phyloP scores from a whole-genome alignment of 176 grass and related monocot species.

The Oryza coarctata region DNA sequence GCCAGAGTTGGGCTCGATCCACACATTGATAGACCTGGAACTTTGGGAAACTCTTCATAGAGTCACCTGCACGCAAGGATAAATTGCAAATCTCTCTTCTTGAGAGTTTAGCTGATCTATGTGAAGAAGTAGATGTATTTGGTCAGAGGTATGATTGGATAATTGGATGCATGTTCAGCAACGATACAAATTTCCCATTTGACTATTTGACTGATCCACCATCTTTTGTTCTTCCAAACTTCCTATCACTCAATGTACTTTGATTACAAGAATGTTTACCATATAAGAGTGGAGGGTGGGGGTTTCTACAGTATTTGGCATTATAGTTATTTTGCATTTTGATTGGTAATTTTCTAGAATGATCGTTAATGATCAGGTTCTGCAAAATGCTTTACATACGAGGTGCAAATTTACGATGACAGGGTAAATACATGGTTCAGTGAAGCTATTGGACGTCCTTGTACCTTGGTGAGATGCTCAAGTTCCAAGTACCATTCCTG shows the following conservation, averaged over 20 bases:
- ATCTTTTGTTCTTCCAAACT: not conserved
- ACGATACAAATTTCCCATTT: not conserved
- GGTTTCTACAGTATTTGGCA: not conserved
- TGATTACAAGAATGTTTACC: not conserved
- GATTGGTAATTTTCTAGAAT: constrained; percentile 2
- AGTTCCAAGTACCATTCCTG: constrained; percentile 53
- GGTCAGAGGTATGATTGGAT: constrained; percentile 57
- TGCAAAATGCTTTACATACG: constrained; percentile 53
- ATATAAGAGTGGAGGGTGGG: not conserved
- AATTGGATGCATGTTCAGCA: not conserved
- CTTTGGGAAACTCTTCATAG: constrained; percentile 51
- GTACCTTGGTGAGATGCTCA: constrained; percentile 77
- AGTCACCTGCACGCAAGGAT: constrained; percentile 62
- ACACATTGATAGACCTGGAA: constrained; percentile 71
- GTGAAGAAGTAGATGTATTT: constrained; percentile 80
- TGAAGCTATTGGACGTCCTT: constrained; percentile 65
- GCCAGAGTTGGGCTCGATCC: constrained; percentile 73
- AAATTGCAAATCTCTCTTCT: constrained; percentile 77
- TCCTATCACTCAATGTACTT: not conserved
- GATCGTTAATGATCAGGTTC: not conserved
- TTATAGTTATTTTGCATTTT: constrained; percentile 5
- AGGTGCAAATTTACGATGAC: constrained; percentile 60
- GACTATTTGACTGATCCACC: not conserved
- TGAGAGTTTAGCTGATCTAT: constrained; percentile 39
- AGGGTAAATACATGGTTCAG: constrained; percentile 83